phyloP scores from a whole-genome alignment of 1,284 basidiomycete genomes.

The Ceratobasidium sp. region DNA sequence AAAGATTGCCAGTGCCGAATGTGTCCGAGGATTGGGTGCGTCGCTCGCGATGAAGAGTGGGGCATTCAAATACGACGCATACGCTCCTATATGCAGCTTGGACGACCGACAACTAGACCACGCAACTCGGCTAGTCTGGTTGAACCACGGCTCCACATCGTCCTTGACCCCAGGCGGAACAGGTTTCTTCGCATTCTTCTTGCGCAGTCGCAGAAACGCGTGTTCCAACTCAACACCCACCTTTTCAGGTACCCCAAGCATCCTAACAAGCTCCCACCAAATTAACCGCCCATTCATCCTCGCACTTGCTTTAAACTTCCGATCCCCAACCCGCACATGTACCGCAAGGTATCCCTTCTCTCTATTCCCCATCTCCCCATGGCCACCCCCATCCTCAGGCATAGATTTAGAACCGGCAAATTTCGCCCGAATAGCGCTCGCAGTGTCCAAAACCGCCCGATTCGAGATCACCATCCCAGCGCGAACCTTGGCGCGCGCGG shows the following conservation, averaged over 20 bases:
- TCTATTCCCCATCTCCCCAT: too few relatives aligned
- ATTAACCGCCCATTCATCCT: constrained; percentile 58
- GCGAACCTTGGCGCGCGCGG: constrained; percentile 61
- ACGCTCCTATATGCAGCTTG: constrained; percentile 46
- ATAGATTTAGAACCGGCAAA: constrained; percentile 58
- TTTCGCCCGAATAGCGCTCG: constrained; percentile 57
- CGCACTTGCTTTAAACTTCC: constrained; percentile 63
- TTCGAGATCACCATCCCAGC: constrained; percentile 65
- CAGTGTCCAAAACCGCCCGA: constrained; percentile 57
- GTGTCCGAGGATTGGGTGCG: constrained; percentile 53
- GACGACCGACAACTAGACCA: too few relatives aligned
- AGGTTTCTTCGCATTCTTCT: constrained; percentile 47
- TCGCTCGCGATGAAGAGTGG: constrained; percentile 81
- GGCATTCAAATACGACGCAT: constrained; percentile 59
- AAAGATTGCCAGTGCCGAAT: constrained; percentile 64
- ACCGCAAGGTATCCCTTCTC: constrained; percentile 63
- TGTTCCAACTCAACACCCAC: constrained; percentile 56
- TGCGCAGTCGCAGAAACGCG: constrained; percentile 55
- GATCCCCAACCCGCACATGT: constrained; percentile 75
- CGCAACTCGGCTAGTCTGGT: constrained; percentile 46
- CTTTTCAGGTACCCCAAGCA: constrained; percentile 54
- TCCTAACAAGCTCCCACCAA: constrained; percentile 67
- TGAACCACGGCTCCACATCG: constrained; percentile 47
- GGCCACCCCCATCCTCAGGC: too few relatives aligned
- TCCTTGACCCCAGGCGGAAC: constrained; percentile 44